phyloP scores from a whole-genome alignment of 23 red algal species.

The Gracilariopsis chorda region DNA sequence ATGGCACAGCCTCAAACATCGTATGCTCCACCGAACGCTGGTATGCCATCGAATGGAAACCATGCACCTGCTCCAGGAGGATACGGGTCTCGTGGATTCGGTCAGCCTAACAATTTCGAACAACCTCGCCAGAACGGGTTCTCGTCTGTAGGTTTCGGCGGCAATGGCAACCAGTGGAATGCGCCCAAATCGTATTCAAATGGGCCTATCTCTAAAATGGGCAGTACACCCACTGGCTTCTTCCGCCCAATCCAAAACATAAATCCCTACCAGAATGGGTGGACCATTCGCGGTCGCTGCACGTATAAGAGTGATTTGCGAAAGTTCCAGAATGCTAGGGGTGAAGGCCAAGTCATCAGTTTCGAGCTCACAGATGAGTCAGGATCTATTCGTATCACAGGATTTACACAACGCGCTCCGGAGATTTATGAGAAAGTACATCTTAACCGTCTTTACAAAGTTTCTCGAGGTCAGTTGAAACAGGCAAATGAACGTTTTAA shows the following conservation, averaged over 20 bases:
- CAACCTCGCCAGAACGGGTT: not conserved
- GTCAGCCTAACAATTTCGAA: not conserved
- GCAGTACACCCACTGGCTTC: slow-evolving; percentile 10
- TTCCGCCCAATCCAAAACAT: slow-evolving; percentile 78
- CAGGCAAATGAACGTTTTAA: slow-evolving; percentile 93
- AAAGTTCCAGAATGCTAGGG: slow-evolving; percentile 73
- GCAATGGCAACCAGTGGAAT: slow-evolving; percentile 10
- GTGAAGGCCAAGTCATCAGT: slow-evolving; percentile 89
- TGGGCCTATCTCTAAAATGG: slow-evolving; percentile 39
- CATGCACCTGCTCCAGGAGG: not conserved
- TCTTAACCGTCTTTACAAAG: slow-evolving; percentile 75
- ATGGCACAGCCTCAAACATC: not conserved
- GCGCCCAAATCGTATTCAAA: not conserved
- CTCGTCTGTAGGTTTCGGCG: not conserved
- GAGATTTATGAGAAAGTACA: slow-evolving; percentile 72
- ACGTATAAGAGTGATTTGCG: slow-evolving; percentile 80
- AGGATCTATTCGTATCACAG: slow-evolving; percentile 83
- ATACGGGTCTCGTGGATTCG: not conserved
- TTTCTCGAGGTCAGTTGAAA: slow-evolving; percentile 73
- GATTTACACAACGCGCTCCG: slow-evolving; percentile 69
- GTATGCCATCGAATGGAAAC: not conserved
- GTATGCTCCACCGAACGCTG: not conserved
- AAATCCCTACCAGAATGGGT: slow-evolving; percentile 94
- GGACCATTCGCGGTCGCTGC: slow-evolving; percentile 90
- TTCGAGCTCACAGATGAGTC: slow-evolving; percentile 95